phyloP scores from a whole-genome alignment of 2,329 filamentous ascomycete genomes.

The Knufia petricola region DNA sequence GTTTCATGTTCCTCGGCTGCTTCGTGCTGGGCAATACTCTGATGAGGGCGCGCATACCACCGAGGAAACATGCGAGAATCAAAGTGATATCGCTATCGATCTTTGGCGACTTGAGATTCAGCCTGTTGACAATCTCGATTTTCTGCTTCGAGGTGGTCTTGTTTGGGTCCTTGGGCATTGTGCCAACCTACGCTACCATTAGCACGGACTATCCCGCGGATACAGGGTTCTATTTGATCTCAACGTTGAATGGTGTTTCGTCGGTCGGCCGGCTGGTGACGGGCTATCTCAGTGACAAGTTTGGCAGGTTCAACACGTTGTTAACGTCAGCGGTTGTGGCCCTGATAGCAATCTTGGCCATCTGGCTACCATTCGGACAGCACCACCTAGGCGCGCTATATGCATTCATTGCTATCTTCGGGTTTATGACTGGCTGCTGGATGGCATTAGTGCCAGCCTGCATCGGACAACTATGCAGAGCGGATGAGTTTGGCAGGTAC shows the following conservation, averaged over 20 bases:
- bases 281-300: slow-evolving; percentile 34
- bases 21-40: slow-evolving; percentile 27
- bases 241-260: slow-evolving; percentile 37
- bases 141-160: slow-evolving; percentile 42
- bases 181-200: slow-evolving; percentile 40
- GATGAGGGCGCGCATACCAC: slow-evolving; percentile 29
- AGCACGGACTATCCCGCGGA: slow-evolving; percentile 24
- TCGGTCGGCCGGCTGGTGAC: slow-evolving; percentile 37
- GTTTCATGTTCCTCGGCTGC: slow-evolving; percentile 29
- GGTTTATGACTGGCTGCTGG: slow-evolving; percentile 42
- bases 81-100: slow-evolving; percentile 32
- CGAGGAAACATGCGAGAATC: slow-evolving; percentile 22
- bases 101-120: slow-evolving; percentile 34
- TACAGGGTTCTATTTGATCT: slow-evolving; percentile 37
- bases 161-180: slow-evolving; percentile 39
- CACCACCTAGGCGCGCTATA: slow-evolving; percentile 34
- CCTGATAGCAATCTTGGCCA: slow-evolving; percentile 32
- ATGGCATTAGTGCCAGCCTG: slow-evolving; percentile 38
- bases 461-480: slow-evolving; percentile 38
- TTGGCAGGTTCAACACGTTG: slow-evolving; percentile 40
- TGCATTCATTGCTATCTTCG: slow-evolving; percentile 38
- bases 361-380: slow-evolving; percentile 40
- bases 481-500: slow-evolving; percentile 40
- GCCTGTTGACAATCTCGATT: slow-evolving; percentile 34
- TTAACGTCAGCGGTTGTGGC: slow-evolving; percentile 30